phyloP scores from a whole-genome alignment of 2,329 filamentous ascomycete species.

The Trichoderma simmonsii region DNA sequence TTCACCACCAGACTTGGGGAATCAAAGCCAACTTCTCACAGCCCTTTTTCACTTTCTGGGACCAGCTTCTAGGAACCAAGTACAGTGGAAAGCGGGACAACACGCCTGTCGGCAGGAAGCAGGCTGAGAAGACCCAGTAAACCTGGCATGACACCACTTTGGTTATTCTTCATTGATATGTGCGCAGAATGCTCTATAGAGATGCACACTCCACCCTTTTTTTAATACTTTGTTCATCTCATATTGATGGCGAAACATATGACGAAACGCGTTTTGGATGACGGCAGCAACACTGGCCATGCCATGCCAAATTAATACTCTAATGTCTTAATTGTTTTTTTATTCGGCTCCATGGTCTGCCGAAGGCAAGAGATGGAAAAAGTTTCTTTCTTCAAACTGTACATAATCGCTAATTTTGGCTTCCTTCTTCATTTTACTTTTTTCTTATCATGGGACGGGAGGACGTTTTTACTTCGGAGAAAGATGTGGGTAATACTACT shows the following conservation, averaged over 20 bases:
- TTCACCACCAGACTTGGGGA: slow-evolving; percentile 98
- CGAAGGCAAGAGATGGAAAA: background rate
- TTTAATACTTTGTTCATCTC: background rate
- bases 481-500: background rate
- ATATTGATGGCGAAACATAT: slow-evolving; percentile 1
- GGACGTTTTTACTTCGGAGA: background rate
- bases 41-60: slow-evolving; percentile 96
- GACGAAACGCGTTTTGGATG: slow-evolving; percentile 18
- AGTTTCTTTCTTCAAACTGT: background rate
- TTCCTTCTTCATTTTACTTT: background rate
- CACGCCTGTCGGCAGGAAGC: slow-evolving; percentile 40
- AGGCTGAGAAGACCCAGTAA: slow-evolving; percentile 26
- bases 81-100: slow-evolving; percentile 64
- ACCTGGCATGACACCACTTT: slow-evolving; percentile 15
- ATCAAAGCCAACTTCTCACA: slow-evolving; percentile 95
- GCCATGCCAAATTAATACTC: slow-evolving; percentile 7
- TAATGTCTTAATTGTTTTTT: background rate
- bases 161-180: background rate
- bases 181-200: background rate
- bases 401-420: background rate
- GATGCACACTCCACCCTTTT: background rate
- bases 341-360: background rate
- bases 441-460: background rate
- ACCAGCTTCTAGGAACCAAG: slow-evolving; percentile 74
- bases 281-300: slow-evolving; percentile 3